phyloP scores from a whole-genome alignment of 345 rosid species.

The Brassica nigra region DNA sequence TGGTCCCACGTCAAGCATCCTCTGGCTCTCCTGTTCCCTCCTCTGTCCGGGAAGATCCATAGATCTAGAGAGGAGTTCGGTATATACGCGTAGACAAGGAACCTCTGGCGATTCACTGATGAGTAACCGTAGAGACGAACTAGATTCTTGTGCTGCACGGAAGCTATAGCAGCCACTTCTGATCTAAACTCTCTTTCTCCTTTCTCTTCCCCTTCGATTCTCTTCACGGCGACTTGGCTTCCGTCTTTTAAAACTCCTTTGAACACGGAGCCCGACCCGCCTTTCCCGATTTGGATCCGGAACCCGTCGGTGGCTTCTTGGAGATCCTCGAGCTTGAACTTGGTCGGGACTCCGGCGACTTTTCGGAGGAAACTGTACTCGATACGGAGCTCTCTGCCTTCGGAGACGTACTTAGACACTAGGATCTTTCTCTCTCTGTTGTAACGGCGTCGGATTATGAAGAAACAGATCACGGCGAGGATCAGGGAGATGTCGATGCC shows the following conservation, averaged over 20 bases:
- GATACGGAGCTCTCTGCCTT: constrained; percentile 74
- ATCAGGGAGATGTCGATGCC: constrained; percentile 67
- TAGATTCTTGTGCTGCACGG: constrained; percentile 69
- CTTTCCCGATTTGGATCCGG: constrained; percentile 55
- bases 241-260: constrained; percentile 64
- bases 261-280: constrained; percentile 67
- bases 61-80: constrained; percentile 60
- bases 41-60: constrained; percentile 58
- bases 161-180: constrained; percentile 72
- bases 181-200: constrained; percentile 68
- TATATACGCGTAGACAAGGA: constrained; percentile 64
- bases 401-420: constrained; percentile 48
- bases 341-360: constrained; percentile 81
- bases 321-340: constrained; percentile 62
- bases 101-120: constrained; percentile 35
- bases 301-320: constrained; percentile 83
- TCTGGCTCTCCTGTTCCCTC: constrained; percentile 30
- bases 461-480: constrained; percentile 55
- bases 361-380: constrained; percentile 84
- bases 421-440: constrained; percentile 47
- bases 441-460: constrained; percentile 51
- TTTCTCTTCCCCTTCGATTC: constrained; percentile 60
- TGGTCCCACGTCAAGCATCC: constrained; percentile 76
- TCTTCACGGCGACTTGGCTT: constrained; percentile 62
- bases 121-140: constrained; percentile 67